Percentiles rank a stretch among this genome's conserved stretches.
These are phyloP conservation scores for Pestalotiopsis sp. DNA, from an alignment of 2,329 filamentous ascomycete species.

Conservation along the genomic window DNA sequence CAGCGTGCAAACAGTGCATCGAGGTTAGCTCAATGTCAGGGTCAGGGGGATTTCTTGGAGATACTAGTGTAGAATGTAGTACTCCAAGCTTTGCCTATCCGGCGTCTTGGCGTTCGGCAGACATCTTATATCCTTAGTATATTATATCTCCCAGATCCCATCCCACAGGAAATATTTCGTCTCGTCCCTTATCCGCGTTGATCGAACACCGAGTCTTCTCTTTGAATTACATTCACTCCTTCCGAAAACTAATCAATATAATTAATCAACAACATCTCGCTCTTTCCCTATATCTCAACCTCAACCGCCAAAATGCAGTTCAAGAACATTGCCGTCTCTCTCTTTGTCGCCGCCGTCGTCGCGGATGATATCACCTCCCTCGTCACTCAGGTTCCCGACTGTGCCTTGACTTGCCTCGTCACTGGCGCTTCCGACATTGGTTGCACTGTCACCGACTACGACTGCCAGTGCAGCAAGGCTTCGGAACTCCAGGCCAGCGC, in stretches of 20 bases:
- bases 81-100: neutral
- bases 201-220: neutral
- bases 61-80: neutral
- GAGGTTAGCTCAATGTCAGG: neutral
- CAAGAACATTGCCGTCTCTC: slow-evolving; percentile 17
- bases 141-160: neutral
- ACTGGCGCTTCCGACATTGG: slow-evolving; percentile 26
- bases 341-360: slow-evolving; percentile 20
- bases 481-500: slow-evolving; percentile 33
- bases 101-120: neutral
- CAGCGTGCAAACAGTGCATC: neutral
- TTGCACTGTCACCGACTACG: slow-evolving; percentile 33
- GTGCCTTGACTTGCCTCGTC: slow-evolving; percentile 37
- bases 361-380: slow-evolving; percentile 22
- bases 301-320: slow-evolving; percentile 22
- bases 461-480: slow-evolving; percentile 37
- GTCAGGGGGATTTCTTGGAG: neutral
- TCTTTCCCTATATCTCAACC: neutral
- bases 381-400: slow-evolving; percentile 32
- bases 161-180: neutral
- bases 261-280: neutral
- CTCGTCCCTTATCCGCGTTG: neutral
- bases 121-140: neutral
- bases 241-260: neutral
- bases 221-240: neutral